Base-by-base conservation (phyloP, 192 early-diverging fungal species). In the Coemansia sp. region DNA sequence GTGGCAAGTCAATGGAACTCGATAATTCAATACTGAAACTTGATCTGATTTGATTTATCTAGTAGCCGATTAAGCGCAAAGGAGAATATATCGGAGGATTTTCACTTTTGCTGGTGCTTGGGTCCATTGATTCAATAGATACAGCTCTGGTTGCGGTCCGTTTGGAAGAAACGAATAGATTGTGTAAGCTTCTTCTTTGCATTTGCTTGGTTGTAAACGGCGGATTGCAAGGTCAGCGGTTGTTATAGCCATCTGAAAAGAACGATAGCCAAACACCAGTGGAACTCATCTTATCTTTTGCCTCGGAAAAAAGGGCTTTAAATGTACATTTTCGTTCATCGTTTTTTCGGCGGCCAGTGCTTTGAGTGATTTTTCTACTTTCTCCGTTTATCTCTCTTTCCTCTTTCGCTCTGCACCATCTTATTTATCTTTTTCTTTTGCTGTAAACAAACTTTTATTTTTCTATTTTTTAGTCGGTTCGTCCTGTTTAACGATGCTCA, bases 401-500 rank as follows among this genome's bases (percentile, higher is more conserved):
- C 25, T 29, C 49, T 30, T 31, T 12, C 26, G n/a, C n/a, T n/a
- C n/a, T n/a, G n/a, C n/a, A n/a, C n/a, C n/a, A 42, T 45, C 51
- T 25, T 59, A 28, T 59, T 59, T 66, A n/a, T n/a, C n/a, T 45
- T 18, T 45, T 45, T 43, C 16, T 8, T 16, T 45, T 61, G 42
- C 62, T 57, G n/a, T 46, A 43, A 23, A 28, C 21, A 26, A 20
- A 34, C 13, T 53, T 51, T 61, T 25, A 25, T 56, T 7, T 35
- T 39, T 39, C 37, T n/a, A 49, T 39, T 60, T 39, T 42, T 45
- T 34, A 10, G 28, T 62, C 35, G n/a, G 61, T 30, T 57, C 12
- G 64, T 51, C 29, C 7, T 48, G 25, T 15, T 21, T 20, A 39
- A 58, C 65, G 45, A 81, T 81, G 78, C 60, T 81, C 6, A 68